Evolutionary conservation across 2,329 filamentous ascomycete species (phyloP), one percentile per base, ranked within the genome.

Genomic region (Epichloe sylvatica): DNA sequence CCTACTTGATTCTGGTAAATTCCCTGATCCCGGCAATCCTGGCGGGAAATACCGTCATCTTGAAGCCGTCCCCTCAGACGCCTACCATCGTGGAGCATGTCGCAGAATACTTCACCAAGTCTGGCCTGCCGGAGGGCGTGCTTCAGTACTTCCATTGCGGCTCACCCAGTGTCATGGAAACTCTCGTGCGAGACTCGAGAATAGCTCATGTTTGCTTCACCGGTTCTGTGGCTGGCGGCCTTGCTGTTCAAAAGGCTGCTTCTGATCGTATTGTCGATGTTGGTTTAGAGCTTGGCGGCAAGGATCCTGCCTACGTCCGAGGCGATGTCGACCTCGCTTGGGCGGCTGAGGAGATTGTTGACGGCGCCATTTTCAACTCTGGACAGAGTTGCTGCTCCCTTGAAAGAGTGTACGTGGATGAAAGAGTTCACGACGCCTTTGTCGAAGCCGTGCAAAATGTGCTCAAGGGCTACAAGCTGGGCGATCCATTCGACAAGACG

Each of bases 341-440:
- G 91, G 90, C 84, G 0, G 91, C 91, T 0, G 89, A 86, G 57
- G 89, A 96, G 68, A 92, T 97, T 59, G 88, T 97, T 13, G 91
- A 97, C 59, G 91, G 91, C 19, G 83, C 89, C n/a, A 74, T 97
- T 51, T 97, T 97, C 75, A 97, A 97, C 71, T 95, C 90, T 47
- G 91, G 91, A n/a, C 91, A 97, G 72, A 94, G 88, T 64, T 97
- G 91, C 73, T 97, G 91, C 68, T 86, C 88, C 23, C 75, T 97
- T 49, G 91, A 97, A 70, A 77, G 91, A 35, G 80, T 97, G 19
- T 97, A 97, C 60, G 90, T 97, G 5, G 81, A 92, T 60, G 84
- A 86, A 61, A 81, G 78, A 57, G 79, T 97, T 46, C 81, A 96
- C 64, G 88, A 94, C 60, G 70, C 78, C 12, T 96, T 97, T 60